Conservation (phyloP, 306 rosid species). For the Malus asiatica region DNA sequence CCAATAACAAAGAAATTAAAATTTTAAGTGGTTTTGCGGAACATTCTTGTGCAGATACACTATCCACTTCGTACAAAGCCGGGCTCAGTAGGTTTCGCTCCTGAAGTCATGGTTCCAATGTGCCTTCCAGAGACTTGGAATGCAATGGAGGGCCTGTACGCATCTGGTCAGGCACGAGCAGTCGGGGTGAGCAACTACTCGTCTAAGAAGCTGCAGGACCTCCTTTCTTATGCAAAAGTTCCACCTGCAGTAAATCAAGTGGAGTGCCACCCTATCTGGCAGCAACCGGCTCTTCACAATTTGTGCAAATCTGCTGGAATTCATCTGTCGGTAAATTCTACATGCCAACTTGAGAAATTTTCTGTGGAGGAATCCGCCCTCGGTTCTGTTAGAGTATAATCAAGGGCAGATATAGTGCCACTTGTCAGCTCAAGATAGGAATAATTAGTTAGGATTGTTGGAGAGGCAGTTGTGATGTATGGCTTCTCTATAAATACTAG, state of each 20-base stretch:
- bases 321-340: conserved; percentile 45
- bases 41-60: conserved; percentile 37
- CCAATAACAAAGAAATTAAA: background rate
- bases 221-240: conserved; percentile 49
- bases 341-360: background rate
- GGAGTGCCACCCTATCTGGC: conserved; percentile 48
- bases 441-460: no score
- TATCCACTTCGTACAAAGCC: conserved; percentile 72
- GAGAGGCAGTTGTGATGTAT: no score
- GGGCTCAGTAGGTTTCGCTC: conserved; percentile 49
- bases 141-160: conserved; percentile 71
- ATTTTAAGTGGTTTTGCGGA: background rate
- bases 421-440: no score
- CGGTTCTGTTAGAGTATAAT: background rate
- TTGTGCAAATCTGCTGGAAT: conserved; percentile 63
- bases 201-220: conserved; percentile 64
- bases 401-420: no score
- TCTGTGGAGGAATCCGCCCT: background rate
- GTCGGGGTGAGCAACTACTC: conserved; percentile 74
- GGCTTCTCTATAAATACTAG: no score
- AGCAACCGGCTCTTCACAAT: conserved; percentile 32
- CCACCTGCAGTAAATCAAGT: conserved; percentile 80
- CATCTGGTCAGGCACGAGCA: conserved; percentile 62
- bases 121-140: conserved; percentile 73
- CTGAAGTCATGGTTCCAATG: conserved; percentile 55